phyloP scores from a whole-genome alignment of 108 stramenopile genomes.

The Asterionellopsis glacialis region DNA sequence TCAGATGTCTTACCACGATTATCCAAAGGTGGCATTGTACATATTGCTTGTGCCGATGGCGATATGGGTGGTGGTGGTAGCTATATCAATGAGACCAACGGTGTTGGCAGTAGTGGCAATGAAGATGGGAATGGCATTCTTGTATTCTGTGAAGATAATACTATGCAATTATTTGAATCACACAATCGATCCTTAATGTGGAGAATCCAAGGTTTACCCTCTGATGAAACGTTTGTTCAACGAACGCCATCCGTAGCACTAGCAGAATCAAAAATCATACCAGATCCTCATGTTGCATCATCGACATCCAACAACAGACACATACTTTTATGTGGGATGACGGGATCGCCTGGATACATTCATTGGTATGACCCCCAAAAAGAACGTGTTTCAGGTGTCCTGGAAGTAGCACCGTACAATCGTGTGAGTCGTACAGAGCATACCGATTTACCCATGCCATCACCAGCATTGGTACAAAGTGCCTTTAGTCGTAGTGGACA shows the following conservation, averaged over 20 bases:
- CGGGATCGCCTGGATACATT: slow-evolving; percentile 67
- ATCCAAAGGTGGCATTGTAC: slow-evolving; percentile 55
- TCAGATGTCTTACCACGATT: slow-evolving; percentile 56
- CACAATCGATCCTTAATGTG: slow-evolving; percentile 54
- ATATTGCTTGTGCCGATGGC: slow-evolving; percentile 20
- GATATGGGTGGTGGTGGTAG: slow-evolving; percentile 11
- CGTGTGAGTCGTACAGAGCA: slow-evolving; percentile 57
- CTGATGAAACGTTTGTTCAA: slow-evolving; percentile 7
- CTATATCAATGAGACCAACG: too few relatives aligned
- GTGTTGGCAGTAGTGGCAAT: too few relatives aligned
- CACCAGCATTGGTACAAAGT: slow-evolving; percentile 54
- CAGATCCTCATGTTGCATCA: slow-evolving; percentile 1
- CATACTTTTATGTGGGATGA: slow-evolving; percentile 29
- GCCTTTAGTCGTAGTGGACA: slow-evolving; percentile 41
- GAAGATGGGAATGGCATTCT: slow-evolving; percentile 25
- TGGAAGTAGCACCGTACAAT: slow-evolving; percentile 82
- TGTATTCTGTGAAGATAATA: slow-evolving; percentile 60
- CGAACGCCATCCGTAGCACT: slow-evolving; percentile 18
- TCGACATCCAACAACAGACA: not conserved
- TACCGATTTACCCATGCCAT: slow-evolving; percentile 44
- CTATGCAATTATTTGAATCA: slow-evolving; percentile 56
- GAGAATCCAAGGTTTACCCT: slow-evolving; percentile 63
- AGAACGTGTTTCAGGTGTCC: slow-evolving; percentile 34
- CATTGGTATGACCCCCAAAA: slow-evolving; percentile 71
- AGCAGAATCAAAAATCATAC: not conserved